phyloP scores from a whole-genome alignment of 495 filamentous ascomycete genomes.

The Umbilicaria muhlenbergii region DNA sequence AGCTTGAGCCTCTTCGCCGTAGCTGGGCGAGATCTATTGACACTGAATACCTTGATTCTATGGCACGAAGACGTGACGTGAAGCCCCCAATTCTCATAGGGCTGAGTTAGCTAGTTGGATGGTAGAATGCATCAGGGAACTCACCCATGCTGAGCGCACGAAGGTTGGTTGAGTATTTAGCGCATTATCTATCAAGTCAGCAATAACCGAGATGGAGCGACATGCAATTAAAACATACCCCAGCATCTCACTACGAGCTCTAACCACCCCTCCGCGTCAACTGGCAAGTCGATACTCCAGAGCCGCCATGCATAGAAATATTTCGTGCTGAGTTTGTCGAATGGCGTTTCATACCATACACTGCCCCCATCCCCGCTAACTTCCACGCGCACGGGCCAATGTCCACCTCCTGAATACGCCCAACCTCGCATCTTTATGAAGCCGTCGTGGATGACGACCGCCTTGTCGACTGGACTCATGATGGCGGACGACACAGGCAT shows the following conservation, averaged over 20 bases:
- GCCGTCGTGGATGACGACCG: slow-evolving; percentile 37
- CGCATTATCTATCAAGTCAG: slow-evolving; percentile 22
- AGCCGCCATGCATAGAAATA: slow-evolving; percentile 38
- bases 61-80: slow-evolving; percentile 43
- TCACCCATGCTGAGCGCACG: slow-evolving; percentile 20
- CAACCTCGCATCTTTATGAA: slow-evolving; percentile 36
- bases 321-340: slow-evolving; percentile 34
- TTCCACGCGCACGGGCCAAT: slow-evolving; percentile 42
- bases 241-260: slow-evolving; percentile 40
- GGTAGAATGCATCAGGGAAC: too few species aligned
- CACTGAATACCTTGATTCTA: slow-evolving; percentile 38
- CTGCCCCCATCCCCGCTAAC: slow-evolving; percentile 39
- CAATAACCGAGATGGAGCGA: too few species aligned
- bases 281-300: slow-evolving; percentile 36
- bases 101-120: slow-evolving; percentile 15
- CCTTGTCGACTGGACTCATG: slow-evolving; percentile 35
- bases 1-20: slow-evolving; percentile 31
- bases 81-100: slow-evolving; percentile 37
- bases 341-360: slow-evolving; percentile 40
- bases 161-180: slow-evolving; percentile 34
- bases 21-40: slow-evolving; percentile 29
- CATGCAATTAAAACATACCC: slow-evolving; percentile 11
- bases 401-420: slow-evolving; percentile 44
- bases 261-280: slow-evolving; percentile 43
- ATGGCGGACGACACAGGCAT: slow-evolving; percentile 48